Conservation (phyloP, 1,139 yeast genomes). For the Taphrina betulina region DNA sequence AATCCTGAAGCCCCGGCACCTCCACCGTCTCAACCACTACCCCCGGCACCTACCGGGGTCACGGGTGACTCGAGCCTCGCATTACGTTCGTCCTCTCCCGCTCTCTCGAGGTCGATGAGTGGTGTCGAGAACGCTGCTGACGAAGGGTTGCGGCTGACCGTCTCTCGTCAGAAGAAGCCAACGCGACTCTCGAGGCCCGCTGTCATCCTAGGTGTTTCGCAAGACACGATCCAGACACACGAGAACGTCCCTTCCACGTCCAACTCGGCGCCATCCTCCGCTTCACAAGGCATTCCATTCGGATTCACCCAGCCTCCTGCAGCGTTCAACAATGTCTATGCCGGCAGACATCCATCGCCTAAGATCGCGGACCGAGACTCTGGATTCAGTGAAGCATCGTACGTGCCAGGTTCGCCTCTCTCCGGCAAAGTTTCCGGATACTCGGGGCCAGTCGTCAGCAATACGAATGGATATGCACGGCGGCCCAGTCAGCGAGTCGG, state of each 20-base stretch:
- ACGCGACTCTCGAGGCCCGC: constrained; percentile 16
- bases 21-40: constrained; percentile 28
- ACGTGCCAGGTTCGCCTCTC: constrained; percentile 11
- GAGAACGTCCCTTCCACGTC: neutral
- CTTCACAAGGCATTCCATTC: neutral
- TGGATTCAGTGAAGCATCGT: constrained; percentile 18
- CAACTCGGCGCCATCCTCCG: neutral
- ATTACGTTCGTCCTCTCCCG: neutral
- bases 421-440: neutral
- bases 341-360: too few relatives aligned
- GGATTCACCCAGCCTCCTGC: neutral
- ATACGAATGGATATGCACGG: constrained; percentile 11
- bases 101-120: neutral
- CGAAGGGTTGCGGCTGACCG: neutral
- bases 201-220: constrained; percentile 27
- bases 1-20: constrained; percentile 11
- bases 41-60: constrained; percentile 14
- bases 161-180: constrained; percentile 3
- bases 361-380: constrained; percentile 16
- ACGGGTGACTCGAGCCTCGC: neutral
- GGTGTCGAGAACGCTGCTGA: neutral
- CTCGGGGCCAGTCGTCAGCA: too few relatives aligned
- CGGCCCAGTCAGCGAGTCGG: too few relatives aligned
- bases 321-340: neutral
- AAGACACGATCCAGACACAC: constrained; percentile 26